A percentile compares a stretch with the other conserved stretches of the same genome.
Evolutionary conservation across 805 yeast genomes (phyloP).

Genomic region (Dipodascus geniculatus): DNA sequence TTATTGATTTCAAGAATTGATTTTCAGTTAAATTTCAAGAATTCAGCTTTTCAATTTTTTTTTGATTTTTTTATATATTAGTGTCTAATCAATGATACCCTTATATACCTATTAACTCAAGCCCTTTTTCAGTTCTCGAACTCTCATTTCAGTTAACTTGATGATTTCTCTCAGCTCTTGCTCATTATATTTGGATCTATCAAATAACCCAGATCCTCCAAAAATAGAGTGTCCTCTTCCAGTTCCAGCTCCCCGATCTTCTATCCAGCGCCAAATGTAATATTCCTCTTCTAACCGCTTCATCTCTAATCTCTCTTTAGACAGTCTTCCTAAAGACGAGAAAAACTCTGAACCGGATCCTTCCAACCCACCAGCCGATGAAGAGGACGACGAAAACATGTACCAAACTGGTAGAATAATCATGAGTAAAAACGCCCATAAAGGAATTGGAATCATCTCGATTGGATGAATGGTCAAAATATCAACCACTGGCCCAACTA

Average conservation of each 20-base stretch:
- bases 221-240: neutral
- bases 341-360: slow-evolving; percentile 4
- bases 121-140: slow-evolving; percentile 25
- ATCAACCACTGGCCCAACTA: slow-evolving; percentile 3
- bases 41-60: neutral
- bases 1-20: neutral
- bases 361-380: slow-evolving; percentile 1
- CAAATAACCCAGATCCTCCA: slow-evolving; percentile 26
- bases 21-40: no score
- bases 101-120: neutral
- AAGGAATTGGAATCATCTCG: slow-evolving; percentile 8
- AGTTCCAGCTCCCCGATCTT: slow-evolving; percentile 9
- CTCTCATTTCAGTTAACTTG: slow-evolving; percentile 31
- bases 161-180: slow-evolving; percentile 40
- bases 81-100: no score
- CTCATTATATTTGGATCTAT: slow-evolving; percentile 26
- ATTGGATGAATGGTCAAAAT: slow-evolving; percentile 4
- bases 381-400: slow-evolving; percentile 1
- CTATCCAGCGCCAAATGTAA: slow-evolving; percentile 66
- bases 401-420: neutral
- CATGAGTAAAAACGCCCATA: slow-evolving; percentile 6
- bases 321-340: slow-evolving; percentile 10
- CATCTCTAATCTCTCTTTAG: neutral
- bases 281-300: slow-evolving; percentile 38
- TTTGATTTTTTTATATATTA: no score